Base-by-base conservation (phyloP, 768 basidiomycete species). In the Tricholoma sp. region DNA sequence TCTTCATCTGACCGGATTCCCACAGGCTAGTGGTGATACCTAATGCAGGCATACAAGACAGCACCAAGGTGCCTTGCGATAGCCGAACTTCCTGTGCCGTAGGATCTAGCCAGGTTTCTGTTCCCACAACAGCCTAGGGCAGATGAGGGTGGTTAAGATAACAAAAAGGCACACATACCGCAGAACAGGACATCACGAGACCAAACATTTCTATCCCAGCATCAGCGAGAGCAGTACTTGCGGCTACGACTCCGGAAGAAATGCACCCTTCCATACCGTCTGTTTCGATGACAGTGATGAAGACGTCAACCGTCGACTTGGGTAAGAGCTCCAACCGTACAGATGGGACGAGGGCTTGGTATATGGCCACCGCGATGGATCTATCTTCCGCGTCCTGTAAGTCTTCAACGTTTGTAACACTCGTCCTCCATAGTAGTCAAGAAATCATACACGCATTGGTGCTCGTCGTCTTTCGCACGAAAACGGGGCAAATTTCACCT, bases 401-500 rank as follows among this genome's bases (percentile, higher is more conserved):
- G 52, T 54, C 47, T 50, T 61, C 50, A 56, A 58, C 68, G 46
- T 65, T 65, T 63, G 59, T 55, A 59, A 41, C 27, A 22, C 45
- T 50, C 35, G 54, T 34, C 53, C 49, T 57, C n/a, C 63, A 21
- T 54, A 52, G 27, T 24, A 54, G 53, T 52, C 19, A 19, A 39
- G 54, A 58, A 61, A 3, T 67, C 88, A 73, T 72, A 96, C 96
- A 60, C 90, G 86, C 64, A 96, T 82, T 0, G 96, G 96, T 6
- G 89, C 87, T 67, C 89, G 79, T 62, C 96, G 77, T 14, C 77
- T 80, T 27, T 76, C 71, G 63, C 88, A 93, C 7, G 97, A 93
- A 69, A 96, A 99, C 0, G 97, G 97, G 2, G 95, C 83, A 65
- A 95, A 98, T 72, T 98, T 98, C 52, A 98, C 91, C 72, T 98